phyloP scores from a whole-genome alignment of 2,329 filamentous ascomycete species.

The Fusarium hostae region DNA sequence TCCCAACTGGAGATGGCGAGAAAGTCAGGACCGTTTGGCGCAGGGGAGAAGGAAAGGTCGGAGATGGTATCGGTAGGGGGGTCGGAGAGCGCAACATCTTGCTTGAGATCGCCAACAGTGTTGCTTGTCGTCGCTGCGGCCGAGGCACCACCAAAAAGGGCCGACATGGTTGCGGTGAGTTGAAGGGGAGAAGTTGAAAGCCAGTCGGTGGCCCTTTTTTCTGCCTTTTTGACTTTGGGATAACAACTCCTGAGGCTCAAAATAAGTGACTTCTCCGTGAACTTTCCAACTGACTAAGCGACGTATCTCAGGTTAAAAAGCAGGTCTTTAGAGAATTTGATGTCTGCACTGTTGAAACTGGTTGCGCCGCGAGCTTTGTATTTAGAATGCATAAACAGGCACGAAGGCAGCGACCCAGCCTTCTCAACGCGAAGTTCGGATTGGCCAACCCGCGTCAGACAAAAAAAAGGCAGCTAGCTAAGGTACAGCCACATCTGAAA shows the following conservation, averaged over 20 bases:
- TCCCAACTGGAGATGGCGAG: conserved; percentile 96
- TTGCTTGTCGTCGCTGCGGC: conserved; percentile 65
- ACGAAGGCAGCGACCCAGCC: conserved; percentile 46
- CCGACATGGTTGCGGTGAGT: conserved; percentile 65
- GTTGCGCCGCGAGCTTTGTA: conserved; percentile 40
- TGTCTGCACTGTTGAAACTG: conserved; percentile 8
- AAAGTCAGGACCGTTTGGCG: conserved; percentile 70
- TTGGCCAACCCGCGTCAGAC: conserved; percentile 37
- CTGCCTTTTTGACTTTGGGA: not conserved
- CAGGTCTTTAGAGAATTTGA: not conserved
- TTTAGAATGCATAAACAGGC: conserved; percentile 38
- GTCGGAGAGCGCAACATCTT: conserved; percentile 82
- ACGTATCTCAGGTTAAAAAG: not conserved
- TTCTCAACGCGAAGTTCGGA: conserved; percentile 41
- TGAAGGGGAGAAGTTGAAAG: conserved; percentile 9
- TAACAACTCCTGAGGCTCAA: not conserved
- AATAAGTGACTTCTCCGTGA: not conserved
- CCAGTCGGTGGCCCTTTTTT: conserved; percentile 14
- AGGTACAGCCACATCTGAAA: conserved; percentile 26
- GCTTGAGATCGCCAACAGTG: conserved; percentile 89
- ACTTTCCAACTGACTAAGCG: not conserved
- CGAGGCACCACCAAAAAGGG: conserved; percentile 67
- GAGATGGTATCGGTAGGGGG: conserved; percentile 92
- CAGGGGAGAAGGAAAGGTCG: conserved; percentile 83
- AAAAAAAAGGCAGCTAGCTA: conserved; percentile 31